These are phyloP conservation scores for Pholiota conissans DNA, from an alignment of 768 basidiomycete genomes.

Conservation along the genomic window DNA sequence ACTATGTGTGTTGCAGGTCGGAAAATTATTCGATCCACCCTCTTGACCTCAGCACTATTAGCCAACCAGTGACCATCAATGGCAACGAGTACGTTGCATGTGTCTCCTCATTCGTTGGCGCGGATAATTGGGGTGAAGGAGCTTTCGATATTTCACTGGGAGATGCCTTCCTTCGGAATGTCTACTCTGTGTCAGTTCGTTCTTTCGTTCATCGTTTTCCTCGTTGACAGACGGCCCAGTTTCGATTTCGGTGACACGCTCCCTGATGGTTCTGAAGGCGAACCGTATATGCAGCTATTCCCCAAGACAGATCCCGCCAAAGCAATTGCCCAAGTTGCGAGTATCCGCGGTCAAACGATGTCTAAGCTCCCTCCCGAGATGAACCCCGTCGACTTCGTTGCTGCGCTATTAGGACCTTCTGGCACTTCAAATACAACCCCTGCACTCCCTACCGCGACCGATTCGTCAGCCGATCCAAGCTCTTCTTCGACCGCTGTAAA, in stretches of 20 bases:
- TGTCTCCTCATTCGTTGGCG: conserved; percentile 30
- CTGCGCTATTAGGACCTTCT: background rate
- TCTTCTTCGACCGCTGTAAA: background rate
- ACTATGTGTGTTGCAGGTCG: conserved; percentile 18
- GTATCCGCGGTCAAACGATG: conserved; percentile 26
- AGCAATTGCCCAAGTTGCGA: conserved; percentile 30
- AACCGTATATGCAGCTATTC: conserved; percentile 41
- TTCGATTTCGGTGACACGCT: conserved; percentile 42
- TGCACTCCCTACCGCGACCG: background rate
- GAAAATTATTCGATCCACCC: conserved; percentile 41
- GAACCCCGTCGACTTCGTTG: conserved; percentile 23
- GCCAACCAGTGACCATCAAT: conserved; percentile 19
- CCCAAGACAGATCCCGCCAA: conserved; percentile 33
- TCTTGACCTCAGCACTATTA: conserved; percentile 38
- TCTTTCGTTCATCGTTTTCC: background rate
- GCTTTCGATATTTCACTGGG: conserved; percentile 43
- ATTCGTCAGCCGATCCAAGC: background rate
- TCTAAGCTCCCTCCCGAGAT: conserved; percentile 25
- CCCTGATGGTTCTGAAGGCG: conserved; percentile 17
- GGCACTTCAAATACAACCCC: background rate
- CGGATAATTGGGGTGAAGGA: conserved; percentile 20
- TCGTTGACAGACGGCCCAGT: conserved; percentile 15
- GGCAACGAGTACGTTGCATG: conserved; percentile 40
- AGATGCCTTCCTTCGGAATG: conserved; percentile 46
- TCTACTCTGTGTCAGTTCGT: conserved; percentile 39